Evolutionary conservation across 805 yeast species (phyloP).

Genomic region (Ogataea pignaliae): DNA sequence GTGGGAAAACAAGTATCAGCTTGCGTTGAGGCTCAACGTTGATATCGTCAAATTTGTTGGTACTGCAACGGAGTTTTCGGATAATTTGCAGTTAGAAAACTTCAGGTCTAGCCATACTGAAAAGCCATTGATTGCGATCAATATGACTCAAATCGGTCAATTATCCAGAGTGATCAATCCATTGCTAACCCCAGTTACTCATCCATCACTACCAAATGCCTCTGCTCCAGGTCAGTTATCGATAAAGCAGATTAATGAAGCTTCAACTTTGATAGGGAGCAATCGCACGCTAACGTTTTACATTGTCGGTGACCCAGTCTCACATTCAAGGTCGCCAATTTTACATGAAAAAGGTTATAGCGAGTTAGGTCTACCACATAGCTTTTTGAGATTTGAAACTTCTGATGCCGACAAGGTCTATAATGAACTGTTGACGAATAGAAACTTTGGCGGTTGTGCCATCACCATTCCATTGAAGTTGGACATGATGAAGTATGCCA

Average conservation of each 20-base stretch:
- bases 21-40: conserved; percentile 59
- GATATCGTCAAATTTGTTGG: conserved; percentile 86
- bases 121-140: conserved; percentile 76
- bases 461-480: conserved; percentile 92
- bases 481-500: conserved; percentile 65
- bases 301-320: conserved; percentile 77
- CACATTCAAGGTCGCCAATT: conserved; percentile 85
- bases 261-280: conserved; percentile 52
- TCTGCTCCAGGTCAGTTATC: conserved; percentile 81
- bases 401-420: conserved; percentile 54
- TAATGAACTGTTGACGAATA: conserved; percentile 41
- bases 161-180: conserved; percentile 74
- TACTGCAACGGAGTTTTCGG: conserved; percentile 56
- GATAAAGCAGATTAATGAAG: conserved; percentile 56
- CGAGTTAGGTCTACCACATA: conserved; percentile 72
- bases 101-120: conserved; percentile 55
- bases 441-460: conserved; percentile 85
- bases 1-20: conserved; percentile 70
- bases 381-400: conserved; percentile 65
- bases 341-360: conserved; percentile 79
- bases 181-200: conserved; percentile 81
- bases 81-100: conserved; percentile 65
- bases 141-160: conserved; percentile 74
- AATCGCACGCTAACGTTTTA: conserved; percentile 46
- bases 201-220: conserved; percentile 56